A percentile compares a stretch with the other conserved stretches of the same genome.
Conservation (phyloP, 352 stramenopile species). For the Phytopythium ostracodes region DNA sequence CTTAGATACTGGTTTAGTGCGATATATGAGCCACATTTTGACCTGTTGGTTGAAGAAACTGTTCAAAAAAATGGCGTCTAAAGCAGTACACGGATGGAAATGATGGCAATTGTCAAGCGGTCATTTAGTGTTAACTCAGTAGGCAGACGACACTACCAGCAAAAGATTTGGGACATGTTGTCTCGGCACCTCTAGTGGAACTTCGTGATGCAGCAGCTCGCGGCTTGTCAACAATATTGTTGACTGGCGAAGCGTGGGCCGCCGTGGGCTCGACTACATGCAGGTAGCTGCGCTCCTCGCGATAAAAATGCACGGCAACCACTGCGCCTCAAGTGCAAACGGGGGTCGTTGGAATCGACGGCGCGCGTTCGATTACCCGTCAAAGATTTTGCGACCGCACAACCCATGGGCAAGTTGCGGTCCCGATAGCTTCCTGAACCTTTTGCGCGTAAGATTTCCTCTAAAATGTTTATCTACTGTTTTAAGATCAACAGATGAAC, state of each 20-base stretch:
- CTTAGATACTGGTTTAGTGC: neutral
- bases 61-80: no score
- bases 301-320: no score
- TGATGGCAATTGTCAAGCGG: neutral
- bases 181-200: neutral
- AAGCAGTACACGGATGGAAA: no score
- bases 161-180: neutral
- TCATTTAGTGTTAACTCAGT: neutral
- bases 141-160: neutral
- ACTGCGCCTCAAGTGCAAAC: no score
- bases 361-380: neutral
- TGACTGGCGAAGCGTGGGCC: neutral
- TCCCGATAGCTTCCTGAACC: neutral
- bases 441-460: neutral
- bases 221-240: conserved; percentile 7
- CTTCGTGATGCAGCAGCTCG: neutral
- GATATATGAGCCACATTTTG: no score
- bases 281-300: no score
- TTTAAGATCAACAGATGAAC: neutral
- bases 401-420: neutral
- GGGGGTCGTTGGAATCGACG: no score
- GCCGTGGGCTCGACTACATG: no score
- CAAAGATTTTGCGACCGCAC: neutral
- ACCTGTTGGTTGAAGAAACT: no score
- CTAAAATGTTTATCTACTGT: neutral